A percentile compares a stretch with the other conserved stretches of the same genome.
These are phyloP conservation scores for Rubroboletus satanas DNA, from an alignment of 768 basidiomycete genomes.

Conservation along the genomic window DNA sequence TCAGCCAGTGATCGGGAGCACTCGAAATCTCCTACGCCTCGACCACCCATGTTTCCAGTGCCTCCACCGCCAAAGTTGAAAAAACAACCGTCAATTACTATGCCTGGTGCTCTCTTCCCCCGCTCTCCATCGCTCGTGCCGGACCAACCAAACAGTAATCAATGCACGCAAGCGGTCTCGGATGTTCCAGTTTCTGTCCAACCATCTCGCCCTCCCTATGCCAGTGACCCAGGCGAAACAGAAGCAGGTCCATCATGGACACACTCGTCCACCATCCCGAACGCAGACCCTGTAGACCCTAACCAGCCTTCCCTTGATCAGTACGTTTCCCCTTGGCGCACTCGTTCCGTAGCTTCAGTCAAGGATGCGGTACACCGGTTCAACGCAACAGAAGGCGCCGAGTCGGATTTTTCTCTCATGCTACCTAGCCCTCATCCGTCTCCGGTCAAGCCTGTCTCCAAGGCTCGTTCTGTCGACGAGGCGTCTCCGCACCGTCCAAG, in stretches of 20 bases:
- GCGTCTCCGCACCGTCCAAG: not conserved
- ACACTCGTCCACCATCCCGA: constrained; percentile 3
- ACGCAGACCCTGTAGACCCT: not conserved
- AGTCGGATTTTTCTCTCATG: constrained; percentile 50
- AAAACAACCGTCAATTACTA: constrained; percentile 47
- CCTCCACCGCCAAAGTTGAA: constrained; percentile 32
- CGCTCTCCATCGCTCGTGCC: constrained; percentile 67
- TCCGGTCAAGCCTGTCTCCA: constrained; percentile 27
- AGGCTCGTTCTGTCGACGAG: constrained; percentile 21
- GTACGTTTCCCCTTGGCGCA: constrained; percentile 31
- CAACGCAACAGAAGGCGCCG: constrained; percentile 36
- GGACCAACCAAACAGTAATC: constrained; percentile 18
- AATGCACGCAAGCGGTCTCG: not conserved
- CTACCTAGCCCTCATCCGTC: constrained; percentile 43
- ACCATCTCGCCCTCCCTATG: not conserved
- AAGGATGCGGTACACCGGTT: constrained; percentile 50
- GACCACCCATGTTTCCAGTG: constrained; percentile 13
- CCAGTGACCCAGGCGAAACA: not conserved
- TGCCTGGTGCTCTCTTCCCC: constrained; percentile 78
- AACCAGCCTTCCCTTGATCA: constrained; percentile 8
- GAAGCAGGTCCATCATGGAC: constrained; percentile 18
- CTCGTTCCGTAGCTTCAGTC: constrained; percentile 39
- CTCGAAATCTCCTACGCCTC: constrained; percentile 19
- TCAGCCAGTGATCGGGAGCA: constrained; percentile 20
- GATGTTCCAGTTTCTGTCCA: not conserved